Conservation (phyloP, 768 basidiomycete species). For the Tricholoma flavovirens region DNA sequence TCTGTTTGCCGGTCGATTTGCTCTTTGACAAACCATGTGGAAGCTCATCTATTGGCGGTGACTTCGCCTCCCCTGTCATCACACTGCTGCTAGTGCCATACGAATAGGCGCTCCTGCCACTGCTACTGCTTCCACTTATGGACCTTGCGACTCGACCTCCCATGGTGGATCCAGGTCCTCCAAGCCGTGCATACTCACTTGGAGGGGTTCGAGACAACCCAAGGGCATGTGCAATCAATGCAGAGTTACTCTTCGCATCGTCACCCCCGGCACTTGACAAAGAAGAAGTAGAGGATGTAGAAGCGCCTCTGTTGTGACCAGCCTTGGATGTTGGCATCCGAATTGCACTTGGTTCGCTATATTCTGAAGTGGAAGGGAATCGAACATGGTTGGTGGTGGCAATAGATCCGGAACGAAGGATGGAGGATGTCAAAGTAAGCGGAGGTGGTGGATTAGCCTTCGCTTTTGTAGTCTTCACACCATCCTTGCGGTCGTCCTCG, state of each 20-base stretch:
- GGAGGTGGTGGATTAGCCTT: slow-evolving; percentile 21
- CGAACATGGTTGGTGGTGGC: slow-evolving; percentile 16
- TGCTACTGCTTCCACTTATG: slow-evolving; percentile 24
- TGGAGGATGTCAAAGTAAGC: slow-evolving; percentile 16
- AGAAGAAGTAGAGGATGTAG: slow-evolving; percentile 7
- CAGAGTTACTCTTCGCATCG: slow-evolving; percentile 27
- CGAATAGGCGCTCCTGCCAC: slow-evolving; percentile 26
- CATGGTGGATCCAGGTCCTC: slow-evolving; percentile 30
- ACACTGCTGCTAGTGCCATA: slow-evolving; percentile 21
- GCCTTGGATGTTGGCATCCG: slow-evolving; percentile 2
- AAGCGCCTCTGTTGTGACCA: slow-evolving; percentile 6
- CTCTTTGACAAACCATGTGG: slow-evolving; percentile 26
- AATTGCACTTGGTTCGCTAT: slow-evolving; percentile 3
- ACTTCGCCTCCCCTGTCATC: slow-evolving; percentile 16
- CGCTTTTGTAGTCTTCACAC: slow-evolving; percentile 12
- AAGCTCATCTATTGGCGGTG: slow-evolving; percentile 12
- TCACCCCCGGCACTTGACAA: slow-evolving; percentile 1
- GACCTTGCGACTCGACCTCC: slow-evolving; percentile 23
- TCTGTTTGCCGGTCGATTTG: slow-evolving; percentile 26
- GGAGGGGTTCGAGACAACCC: slow-evolving; percentile 38
- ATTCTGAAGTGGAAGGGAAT: slow-evolving; percentile 14
- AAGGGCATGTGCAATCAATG: slow-evolving; percentile 37
- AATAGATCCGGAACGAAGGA: slow-evolving; percentile 21
- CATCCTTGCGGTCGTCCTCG: slow-evolving; percentile 29
- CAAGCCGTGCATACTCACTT: slow-evolving; percentile 31